Conservation (phyloP, 306 rosid species). For the Dalbergia cochinchinensis region DNA sequence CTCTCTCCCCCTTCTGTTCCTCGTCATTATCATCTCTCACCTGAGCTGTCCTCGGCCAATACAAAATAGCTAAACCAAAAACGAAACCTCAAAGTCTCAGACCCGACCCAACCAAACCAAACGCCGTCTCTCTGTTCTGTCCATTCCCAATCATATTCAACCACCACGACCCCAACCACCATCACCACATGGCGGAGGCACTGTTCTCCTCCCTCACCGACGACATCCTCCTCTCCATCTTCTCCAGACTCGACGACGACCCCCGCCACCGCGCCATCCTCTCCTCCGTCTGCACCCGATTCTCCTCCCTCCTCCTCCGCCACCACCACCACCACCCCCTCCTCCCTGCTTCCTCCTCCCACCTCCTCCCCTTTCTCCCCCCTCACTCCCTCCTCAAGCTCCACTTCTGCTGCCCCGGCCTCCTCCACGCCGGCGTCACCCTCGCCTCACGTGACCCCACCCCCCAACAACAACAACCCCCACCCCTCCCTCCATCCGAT, state of each 20-base stretch:
- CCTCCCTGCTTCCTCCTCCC: slow-evolving; percentile 60
- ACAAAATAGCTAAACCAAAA: no score
- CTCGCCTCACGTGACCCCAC: slow-evolving; percentile 59
- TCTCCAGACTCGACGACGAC: slow-evolving; percentile 71
- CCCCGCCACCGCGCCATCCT: slow-evolving; percentile 80
- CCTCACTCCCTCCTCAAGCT: slow-evolving; percentile 69
- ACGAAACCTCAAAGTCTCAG: no score
- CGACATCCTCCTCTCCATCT: slow-evolving; percentile 62
- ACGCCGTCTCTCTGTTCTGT: no score
- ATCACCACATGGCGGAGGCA: neutral
- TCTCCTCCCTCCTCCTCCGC: slow-evolving; percentile 66
- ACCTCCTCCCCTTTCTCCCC: slow-evolving; percentile 58
- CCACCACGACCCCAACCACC: neutral
- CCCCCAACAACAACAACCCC: neutral
- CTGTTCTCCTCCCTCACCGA: slow-evolving; percentile 64
- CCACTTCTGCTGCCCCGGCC: slow-evolving; percentile 90
- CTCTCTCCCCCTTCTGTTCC: no score
- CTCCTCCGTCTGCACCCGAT: slow-evolving; percentile 73
- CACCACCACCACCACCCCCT: slow-evolving; percentile 63
- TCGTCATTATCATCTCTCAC: no score
- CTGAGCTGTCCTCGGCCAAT: no score
- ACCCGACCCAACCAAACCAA: no score
- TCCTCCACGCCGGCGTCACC: slow-evolving; percentile 67
- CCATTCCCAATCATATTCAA: neutral
- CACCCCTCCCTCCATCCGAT: slow-evolving; percentile 60